Evolutionary conservation across 176 grass and related monocot genomes (phyloP), one percentile per base, ranked within the genome.

Genomic region (Phoenix roebelenii): DNA sequence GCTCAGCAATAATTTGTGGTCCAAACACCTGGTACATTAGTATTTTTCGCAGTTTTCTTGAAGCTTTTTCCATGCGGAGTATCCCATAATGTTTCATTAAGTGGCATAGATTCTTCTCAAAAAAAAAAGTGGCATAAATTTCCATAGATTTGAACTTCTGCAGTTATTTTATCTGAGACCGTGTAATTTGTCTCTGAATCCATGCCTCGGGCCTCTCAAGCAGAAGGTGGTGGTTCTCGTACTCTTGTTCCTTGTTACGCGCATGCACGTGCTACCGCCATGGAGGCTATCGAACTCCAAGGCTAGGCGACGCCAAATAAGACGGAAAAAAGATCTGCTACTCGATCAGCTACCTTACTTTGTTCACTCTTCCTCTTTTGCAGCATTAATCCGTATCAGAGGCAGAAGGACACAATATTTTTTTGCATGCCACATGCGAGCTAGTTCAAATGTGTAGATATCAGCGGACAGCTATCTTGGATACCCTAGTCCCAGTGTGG

Each of bases 271-370:
- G 79, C 44, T 65, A 20, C 26, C 17, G 63, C 22, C 61, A 44
- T 79, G 79, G 57, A 64, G 39, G 50, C 52, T 25, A 54, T 44
- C 69, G 52, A 64, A 18, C 61, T 55, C 74, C 70, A 53, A 55
- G 15, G 69, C 68, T 74, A 83, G 72, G 53, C 68, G 76, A 91
- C 87, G 74, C 15, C 54, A 58, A 5, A 82, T 70, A 66, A 74
- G 79, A 83, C 79, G 80, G 57, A 23, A 67, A 68, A 73, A 68
- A 69, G 83, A 6, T 49, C 28, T 61, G 14, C 39, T 15, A 24
- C 56, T 50, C 14, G 1, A 54, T 49, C 15, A 44, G 35, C 15
- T 65, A 0, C 25, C 25, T 17, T 63, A 25, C 15, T 63, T 29
- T 49, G 17, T 65, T 48, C 50, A 51, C 61, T 49, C 61, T 20